Evolutionary conservation across 2,329 filamentous ascomycete genomes (phyloP).

Genomic region (Pseudocercospora vitis): DNA sequence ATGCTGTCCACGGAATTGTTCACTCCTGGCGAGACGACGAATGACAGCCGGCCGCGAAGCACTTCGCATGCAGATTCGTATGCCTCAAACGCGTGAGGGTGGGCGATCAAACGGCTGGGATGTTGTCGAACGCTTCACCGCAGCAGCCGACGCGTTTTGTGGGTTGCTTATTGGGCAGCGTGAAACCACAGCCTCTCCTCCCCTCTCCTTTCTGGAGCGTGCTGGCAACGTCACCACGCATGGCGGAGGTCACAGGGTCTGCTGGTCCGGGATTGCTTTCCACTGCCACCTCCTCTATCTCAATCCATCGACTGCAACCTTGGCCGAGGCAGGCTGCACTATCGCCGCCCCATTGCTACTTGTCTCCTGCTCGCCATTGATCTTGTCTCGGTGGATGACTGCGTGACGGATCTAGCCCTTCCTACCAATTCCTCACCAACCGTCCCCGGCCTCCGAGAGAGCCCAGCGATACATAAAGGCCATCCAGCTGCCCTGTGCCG

Average conservation of each 20-base stretch:
- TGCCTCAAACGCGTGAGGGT: not conserved
- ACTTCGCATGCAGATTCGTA: not conserved
- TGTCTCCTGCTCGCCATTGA: not conserved
- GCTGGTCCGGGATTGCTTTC: not conserved
- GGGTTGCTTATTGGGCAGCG: not conserved
- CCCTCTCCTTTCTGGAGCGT: no score
- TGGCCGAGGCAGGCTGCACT: not conserved
- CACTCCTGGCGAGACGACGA: conserved; percentile 1
- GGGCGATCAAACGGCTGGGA: not conserved
- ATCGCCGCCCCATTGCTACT: not conserved
- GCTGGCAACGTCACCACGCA: not conserved
- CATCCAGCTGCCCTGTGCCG: not conserved
- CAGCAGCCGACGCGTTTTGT: conserved; percentile 3
- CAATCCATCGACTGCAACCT: not conserved
- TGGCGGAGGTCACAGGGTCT: not conserved
- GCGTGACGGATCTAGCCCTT: not conserved
- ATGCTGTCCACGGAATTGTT: conserved; percentile 16
- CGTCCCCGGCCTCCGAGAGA: not conserved
- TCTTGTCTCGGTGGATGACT: not conserved
- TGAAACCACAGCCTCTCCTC: not conserved
- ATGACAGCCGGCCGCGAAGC: not conserved
- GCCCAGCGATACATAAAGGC: conserved; percentile 1
- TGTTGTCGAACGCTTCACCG: not conserved
- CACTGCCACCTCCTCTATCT: conserved; percentile 2
- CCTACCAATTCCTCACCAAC: not conserved